Evolutionary conservation across 257 asterid species (phyloP).

Genomic region (Nemophila menziesii): DNA sequence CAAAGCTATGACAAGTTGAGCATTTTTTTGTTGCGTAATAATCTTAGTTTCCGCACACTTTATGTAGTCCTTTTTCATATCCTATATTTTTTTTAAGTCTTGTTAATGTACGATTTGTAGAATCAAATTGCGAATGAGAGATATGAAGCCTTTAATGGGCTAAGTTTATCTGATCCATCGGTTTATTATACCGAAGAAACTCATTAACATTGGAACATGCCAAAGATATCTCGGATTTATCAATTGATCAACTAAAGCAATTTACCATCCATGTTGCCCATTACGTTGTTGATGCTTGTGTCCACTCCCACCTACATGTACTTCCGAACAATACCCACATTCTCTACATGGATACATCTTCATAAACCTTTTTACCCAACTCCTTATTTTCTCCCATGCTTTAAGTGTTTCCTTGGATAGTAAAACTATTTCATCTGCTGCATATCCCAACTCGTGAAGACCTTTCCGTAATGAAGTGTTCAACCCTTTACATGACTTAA

Average conservation of each 20-base stretch:
- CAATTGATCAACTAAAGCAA: constrained; percentile 66
- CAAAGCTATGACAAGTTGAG: too few species aligned
- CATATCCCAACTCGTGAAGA: constrained; percentile 68
- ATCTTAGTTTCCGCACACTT: too few species aligned
- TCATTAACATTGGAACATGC: constrained; percentile 62
- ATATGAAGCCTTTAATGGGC: too few species aligned
- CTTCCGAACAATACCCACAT: constrained; percentile 90
- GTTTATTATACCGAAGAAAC: too few species aligned
- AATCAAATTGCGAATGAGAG: too few species aligned
- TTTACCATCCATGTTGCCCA: constrained; percentile 98
- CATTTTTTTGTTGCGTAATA: too few species aligned
- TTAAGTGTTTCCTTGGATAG: constrained; percentile 70
- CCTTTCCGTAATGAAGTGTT: constrained; percentile 59
- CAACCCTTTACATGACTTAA: constrained; percentile 81
- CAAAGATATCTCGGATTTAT: constrained; percentile 84
- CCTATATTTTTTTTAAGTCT: too few species aligned
- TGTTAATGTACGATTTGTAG: too few species aligned
- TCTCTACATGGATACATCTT: constrained; percentile 78
- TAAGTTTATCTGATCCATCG: too few species aligned
- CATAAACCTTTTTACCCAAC: constrained; percentile 59
- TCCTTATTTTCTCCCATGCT: constrained; percentile 86
- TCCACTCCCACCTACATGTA: constrained; percentile 79
- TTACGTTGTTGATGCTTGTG: constrained; percentile 97
- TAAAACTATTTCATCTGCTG: constrained; percentile 42
- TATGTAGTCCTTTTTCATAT: too few species aligned